Evolutionary conservation across 2,329 filamentous ascomycete species (phyloP).

Genomic region (Pseudocercospora vitis): DNA sequence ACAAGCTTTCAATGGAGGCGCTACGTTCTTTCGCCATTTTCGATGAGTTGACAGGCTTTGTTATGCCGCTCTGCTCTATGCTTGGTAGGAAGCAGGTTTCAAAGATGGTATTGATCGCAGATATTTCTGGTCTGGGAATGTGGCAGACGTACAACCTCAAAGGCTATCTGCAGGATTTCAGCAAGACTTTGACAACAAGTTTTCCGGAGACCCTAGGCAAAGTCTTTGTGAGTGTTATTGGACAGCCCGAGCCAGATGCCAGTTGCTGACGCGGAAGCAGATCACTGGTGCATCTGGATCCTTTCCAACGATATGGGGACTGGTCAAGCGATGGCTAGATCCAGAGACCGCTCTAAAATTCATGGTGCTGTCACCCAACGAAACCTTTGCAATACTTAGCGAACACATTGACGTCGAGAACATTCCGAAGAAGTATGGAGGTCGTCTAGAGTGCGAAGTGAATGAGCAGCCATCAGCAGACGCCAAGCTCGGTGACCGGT

Average conservation of each 20-base stretch:
- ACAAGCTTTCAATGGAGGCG: neutral
- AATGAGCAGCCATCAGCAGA: neutral
- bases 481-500: neutral
- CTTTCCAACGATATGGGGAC: neutral
- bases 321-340: neutral
- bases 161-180: neutral
- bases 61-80: neutral
- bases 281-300: neutral
- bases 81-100: neutral
- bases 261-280: no score
- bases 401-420: neutral
- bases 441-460: neutral
- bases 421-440: neutral
- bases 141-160: neutral
- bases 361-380: neutral
- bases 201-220: neutral
- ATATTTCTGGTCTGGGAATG: neutral
- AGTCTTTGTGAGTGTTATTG: neutral
- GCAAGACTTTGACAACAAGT: neutral
- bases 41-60: neutral
- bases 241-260: no score
- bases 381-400: neutral
- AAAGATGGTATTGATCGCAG: neutral
- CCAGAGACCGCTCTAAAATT: neutral
- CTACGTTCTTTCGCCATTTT: neutral